Conservation (phyloP, 495 filamentous ascomycete genomes). For the Podospora appendiculata region DNA sequence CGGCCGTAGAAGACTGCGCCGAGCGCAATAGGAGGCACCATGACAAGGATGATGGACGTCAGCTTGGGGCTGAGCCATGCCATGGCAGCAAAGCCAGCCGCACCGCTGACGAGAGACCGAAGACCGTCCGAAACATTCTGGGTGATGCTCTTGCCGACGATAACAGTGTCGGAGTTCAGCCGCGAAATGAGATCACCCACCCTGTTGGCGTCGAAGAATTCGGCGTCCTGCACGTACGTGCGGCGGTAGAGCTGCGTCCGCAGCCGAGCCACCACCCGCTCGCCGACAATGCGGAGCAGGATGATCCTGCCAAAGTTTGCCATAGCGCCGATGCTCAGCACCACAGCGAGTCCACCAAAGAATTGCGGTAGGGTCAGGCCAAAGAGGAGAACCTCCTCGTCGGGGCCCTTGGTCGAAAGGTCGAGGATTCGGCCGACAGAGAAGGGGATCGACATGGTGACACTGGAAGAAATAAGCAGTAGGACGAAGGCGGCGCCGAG, state of each 20-base stretch:
- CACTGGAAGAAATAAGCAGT: conserved; percentile 75
- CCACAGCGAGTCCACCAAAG: conserved; percentile 27
- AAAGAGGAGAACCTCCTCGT: conserved; percentile 25
- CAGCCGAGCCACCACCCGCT: conserved; percentile 83
- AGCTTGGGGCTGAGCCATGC: conserved; percentile 86
- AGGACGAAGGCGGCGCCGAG: conserved; percentile 75
- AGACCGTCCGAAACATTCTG: conserved; percentile 95
- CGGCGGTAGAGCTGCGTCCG: conserved; percentile 82
- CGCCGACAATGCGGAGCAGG: conserved; percentile 88
- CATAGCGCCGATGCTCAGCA: conserved; percentile 31
- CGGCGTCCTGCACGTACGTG: conserved; percentile 90
- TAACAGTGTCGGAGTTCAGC: conserved; percentile 89
- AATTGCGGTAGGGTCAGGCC: conserved; percentile 30
- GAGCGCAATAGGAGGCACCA: conserved; percentile 89
- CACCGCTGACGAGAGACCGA: conserved; percentile 77
- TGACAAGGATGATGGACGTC: conserved; percentile 73
- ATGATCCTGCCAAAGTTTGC: conserved; percentile 95
- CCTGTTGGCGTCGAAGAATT: conserved; percentile 97
- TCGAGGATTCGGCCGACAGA: conserved; percentile 95
- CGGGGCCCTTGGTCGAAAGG: conserved; percentile 31
- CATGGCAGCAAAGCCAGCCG: conserved; percentile 84
- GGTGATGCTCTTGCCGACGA: conserved; percentile 96
- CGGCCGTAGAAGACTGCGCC: conserved; percentile 88
- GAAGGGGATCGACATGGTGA: conserved; percentile 93
- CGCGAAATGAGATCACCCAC: conserved; percentile 94